These are phyloP conservation scores for Austroboletus novae-zelandiae DNA, from an alignment of 1,284 basidiomycete genomes.

Conservation along the genomic window DNA sequence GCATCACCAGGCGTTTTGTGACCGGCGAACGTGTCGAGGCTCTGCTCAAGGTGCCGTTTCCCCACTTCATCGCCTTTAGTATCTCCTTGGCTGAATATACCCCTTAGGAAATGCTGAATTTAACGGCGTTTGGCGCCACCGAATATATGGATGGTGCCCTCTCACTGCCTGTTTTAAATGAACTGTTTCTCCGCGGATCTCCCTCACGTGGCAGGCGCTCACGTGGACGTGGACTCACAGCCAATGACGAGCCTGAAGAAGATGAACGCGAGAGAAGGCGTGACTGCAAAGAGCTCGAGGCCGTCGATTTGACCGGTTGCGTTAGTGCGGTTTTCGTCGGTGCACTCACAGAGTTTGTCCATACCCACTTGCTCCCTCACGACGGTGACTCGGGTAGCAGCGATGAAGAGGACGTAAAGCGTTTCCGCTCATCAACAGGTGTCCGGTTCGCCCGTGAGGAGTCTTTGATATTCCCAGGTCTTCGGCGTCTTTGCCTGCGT, in stretches of 20 bases:
- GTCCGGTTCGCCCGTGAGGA: slow-evolving; percentile 44
- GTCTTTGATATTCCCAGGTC: slow-evolving; percentile 65
- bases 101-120: slow-evolving; percentile 77
- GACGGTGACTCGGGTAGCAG: slow-evolving; percentile 48
- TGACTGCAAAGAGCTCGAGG: slow-evolving; percentile 81
- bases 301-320: slow-evolving; percentile 93
- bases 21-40: slow-evolving; percentile 84
- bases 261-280: slow-evolving; percentile 71
- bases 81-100: slow-evolving; percentile 13
- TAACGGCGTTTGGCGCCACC: slow-evolving; percentile 84
- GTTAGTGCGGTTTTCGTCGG: slow-evolving; percentile 86
- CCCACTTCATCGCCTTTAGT: slow-evolving; percentile 1
- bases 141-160: slow-evolving; percentile 95
- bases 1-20: slow-evolving; percentile 87
- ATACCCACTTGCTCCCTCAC: slow-evolving; percentile 56
- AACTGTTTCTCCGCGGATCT: slow-evolving; percentile 81
- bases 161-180: slow-evolving; percentile 76
- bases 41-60: slow-evolving; percentile 67
- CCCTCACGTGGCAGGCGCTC: slow-evolving; percentile 64
- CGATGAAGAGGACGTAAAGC: slow-evolving; percentile 40
- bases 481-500: slow-evolving; percentile 83
- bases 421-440: slow-evolving; percentile 25
- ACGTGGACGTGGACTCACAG: slow-evolving; percentile 55
- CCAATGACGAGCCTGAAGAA: slow-evolving; percentile 58
- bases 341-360: slow-evolving; percentile 82